Evolutionary conservation across 2,329 filamentous ascomycete genomes (phyloP), one percentile per base, ranked within the genome.

Genomic region (Sclerotiophoma versabilis): DNA sequence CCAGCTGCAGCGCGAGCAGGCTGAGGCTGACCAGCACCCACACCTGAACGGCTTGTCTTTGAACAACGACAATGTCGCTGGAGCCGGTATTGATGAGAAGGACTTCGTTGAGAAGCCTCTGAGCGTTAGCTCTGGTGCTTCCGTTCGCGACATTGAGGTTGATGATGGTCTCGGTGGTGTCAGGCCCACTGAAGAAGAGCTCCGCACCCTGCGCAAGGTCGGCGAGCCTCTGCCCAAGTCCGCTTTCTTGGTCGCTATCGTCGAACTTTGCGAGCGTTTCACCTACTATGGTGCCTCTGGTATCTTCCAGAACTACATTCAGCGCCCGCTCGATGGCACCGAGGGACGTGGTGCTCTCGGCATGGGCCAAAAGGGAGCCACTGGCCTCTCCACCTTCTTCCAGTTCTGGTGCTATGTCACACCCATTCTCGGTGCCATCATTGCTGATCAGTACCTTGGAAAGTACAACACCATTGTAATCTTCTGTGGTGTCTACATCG

Each of bases 381-480:
- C 79, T 45, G 78, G 76, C 49, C 68, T 81, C 8, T 76, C 74
- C 11, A 75, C 73, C 3, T 81, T 81, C 69, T 80, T 81, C 69
- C 72, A 75, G 62, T 74, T 75, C 54, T 75, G 69, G 70, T 75
- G 71, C 58, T 74, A 75, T 49, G 59, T 78, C 2, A 79, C 76
- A 3, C 78, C 78, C 1, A 76, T 79, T 32, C 48, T 78, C 14
- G 79, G 79, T 50, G 82, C 82, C 32, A 70, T 83, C 50, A 77
- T 82, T 27, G 88, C 89, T 27, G 89, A 92, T 76, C 83, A 87
- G 61, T 87, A 88, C 70, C 82, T 84, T 71, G 88, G 89, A 52
- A 87, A 87, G 59, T 91, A 86, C 79, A 84, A 85, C 70, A 90
- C 88, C 33, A 90, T 91, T 62, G 79, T 88, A 71, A 82, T 84